These are phyloP conservation scores for Colletotrichum tropicicola DNA, from an alignment of 2,329 filamentous ascomycete genomes.

Conservation along the genomic window DNA sequence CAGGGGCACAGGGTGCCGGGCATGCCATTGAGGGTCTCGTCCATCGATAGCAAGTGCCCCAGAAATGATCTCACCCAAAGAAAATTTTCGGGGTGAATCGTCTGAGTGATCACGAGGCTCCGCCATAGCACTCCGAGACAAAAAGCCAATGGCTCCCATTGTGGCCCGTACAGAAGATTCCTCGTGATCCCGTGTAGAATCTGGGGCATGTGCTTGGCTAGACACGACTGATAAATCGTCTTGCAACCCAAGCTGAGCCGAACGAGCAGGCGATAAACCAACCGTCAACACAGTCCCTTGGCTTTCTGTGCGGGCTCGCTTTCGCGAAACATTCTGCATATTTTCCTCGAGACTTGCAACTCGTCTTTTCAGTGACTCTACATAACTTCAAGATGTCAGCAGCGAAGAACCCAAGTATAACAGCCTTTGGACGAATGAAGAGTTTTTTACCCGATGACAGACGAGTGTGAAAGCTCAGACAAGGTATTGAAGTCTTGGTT, in stretches of 20 bases:
- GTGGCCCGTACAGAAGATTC: conserved; percentile 21
- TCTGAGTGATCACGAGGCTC: conserved; percentile 7
- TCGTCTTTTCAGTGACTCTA: conserved; percentile 11
- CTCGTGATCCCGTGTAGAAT: neutral
- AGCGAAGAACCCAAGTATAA: neutral
- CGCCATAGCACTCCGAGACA: conserved; percentile 25
- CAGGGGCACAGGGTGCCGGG: neutral
- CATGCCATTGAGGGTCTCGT: conserved; percentile 4
- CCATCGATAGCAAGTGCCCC: conserved; percentile 14
- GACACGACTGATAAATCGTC: neutral
- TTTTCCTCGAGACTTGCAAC: conserved; percentile 12
- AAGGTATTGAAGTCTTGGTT: conserved; percentile 9
- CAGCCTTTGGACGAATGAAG: neutral
- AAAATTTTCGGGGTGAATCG: conserved; percentile 4
- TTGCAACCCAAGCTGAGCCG: too few species aligned
- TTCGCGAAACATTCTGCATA: neutral
- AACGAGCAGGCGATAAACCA: too few species aligned
- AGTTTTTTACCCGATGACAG: conserved; percentile 1
- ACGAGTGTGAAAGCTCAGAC: conserved; percentile 15
- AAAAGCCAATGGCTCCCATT: conserved; percentile 25
- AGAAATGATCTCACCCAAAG: conserved; percentile 5
- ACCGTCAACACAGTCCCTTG: too few species aligned
- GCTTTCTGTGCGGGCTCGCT: conserved; percentile 1
- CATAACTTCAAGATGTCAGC: conserved; percentile 3
- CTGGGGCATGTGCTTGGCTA: neutral